A percentile compares a stretch with the other conserved stretches of the same genome.
phyloP scores from a whole-genome alignment of 1,139 yeast species.

The Yueomyces sp. region DNA sequence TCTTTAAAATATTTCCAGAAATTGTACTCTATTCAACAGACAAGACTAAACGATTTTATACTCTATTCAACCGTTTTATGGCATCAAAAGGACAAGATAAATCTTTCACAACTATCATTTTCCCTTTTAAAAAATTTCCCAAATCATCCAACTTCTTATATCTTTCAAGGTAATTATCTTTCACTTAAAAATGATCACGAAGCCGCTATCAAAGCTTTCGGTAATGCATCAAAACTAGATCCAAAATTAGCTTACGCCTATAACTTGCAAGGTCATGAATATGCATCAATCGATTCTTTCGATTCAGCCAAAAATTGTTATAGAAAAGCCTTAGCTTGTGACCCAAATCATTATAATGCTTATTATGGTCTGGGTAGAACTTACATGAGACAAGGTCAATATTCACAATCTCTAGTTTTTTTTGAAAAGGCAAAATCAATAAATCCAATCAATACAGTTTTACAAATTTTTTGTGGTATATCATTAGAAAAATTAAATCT shows the following conservation, averaged over 20 bases:
- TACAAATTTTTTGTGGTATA: slow-evolving; percentile 91
- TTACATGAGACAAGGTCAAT: slow-evolving; percentile 74
- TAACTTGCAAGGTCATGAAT: slow-evolving; percentile 90
- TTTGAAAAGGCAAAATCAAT: slow-evolving; percentile 79
- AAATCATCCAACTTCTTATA: slow-evolving; percentile 77
- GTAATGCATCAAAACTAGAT: slow-evolving; percentile 60
- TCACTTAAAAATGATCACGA: slow-evolving; percentile 78
- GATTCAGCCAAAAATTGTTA: slow-evolving; percentile 82
- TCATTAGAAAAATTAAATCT: slow-evolving; percentile 70
- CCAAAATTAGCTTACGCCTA: slow-evolving; percentile 78
- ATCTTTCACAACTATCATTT: slow-evolving; percentile 67
- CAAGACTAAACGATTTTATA: slow-evolving; percentile 85
- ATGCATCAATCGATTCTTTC: slow-evolving; percentile 75
- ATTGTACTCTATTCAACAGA: slow-evolving; percentile 58
- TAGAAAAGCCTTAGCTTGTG: slow-evolving; percentile 63
- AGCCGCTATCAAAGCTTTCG: slow-evolving; percentile 81
- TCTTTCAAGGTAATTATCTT: slow-evolving; percentile 79
- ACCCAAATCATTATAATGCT: slow-evolving; percentile 84
- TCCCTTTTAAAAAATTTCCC: slow-evolving; percentile 62
- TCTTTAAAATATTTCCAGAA: slow-evolving; percentile 52
- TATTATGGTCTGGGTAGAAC: slow-evolving; percentile 96
- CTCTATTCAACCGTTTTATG: slow-evolving; percentile 80
- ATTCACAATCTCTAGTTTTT: slow-evolving; percentile 72
- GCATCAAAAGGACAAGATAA: slow-evolving; percentile 83
- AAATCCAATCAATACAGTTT: slow-evolving; percentile 81